A percentile compares a stretch with the other conserved stretches of the same genome.
Conservation (phyloP, 768 basidiomycete genomes). For the Suillus hirtellus region DNA sequence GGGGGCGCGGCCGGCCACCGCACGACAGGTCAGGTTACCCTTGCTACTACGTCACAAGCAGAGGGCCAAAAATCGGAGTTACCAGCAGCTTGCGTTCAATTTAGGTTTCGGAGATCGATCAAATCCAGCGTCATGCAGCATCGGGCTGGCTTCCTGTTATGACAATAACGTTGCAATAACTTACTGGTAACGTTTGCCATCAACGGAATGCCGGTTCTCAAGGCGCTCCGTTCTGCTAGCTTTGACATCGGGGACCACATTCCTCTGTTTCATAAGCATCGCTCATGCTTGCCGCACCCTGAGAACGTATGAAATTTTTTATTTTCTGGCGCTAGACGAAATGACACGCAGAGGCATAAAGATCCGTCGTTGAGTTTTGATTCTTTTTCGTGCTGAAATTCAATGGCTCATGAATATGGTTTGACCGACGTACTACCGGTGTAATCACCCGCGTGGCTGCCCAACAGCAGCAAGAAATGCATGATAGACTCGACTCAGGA, state of each 20-base stretch:
- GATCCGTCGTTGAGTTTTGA: slow-evolving; percentile 19
- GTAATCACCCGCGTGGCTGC: slow-evolving; percentile 34
- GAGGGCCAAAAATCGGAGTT: slow-evolving; percentile 54
- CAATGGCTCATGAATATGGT: slow-evolving; percentile 63
- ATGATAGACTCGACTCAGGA: background rate
- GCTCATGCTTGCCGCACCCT: slow-evolving; percentile 49
- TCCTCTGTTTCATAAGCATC: slow-evolving; percentile 42
- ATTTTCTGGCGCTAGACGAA: background rate
- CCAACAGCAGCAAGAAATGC: slow-evolving; percentile 37
- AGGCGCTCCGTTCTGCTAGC: background rate
- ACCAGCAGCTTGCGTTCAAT: slow-evolving; percentile 31
- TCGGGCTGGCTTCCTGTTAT: slow-evolving; percentile 54
- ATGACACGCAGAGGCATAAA: slow-evolving; percentile 54
- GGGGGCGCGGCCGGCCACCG: no score
- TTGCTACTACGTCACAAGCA: slow-evolving; percentile 51
- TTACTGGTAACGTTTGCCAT: slow-evolving; percentile 62
- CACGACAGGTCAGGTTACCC: slow-evolving; percentile 33
- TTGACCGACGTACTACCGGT: slow-evolving; percentile 39
- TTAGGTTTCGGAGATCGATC: background rate
- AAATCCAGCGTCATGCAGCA: slow-evolving; percentile 38
- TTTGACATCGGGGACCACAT: slow-evolving; percentile 63
- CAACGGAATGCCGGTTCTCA: slow-evolving; percentile 48
- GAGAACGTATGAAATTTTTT: slow-evolving; percentile 51
- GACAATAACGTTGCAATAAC: slow-evolving; percentile 44
- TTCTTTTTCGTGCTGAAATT: slow-evolving; percentile 52